Conservation (phyloP, 2,329 filamentous ascomycete species). For the Cladosporium sp. region DNA sequence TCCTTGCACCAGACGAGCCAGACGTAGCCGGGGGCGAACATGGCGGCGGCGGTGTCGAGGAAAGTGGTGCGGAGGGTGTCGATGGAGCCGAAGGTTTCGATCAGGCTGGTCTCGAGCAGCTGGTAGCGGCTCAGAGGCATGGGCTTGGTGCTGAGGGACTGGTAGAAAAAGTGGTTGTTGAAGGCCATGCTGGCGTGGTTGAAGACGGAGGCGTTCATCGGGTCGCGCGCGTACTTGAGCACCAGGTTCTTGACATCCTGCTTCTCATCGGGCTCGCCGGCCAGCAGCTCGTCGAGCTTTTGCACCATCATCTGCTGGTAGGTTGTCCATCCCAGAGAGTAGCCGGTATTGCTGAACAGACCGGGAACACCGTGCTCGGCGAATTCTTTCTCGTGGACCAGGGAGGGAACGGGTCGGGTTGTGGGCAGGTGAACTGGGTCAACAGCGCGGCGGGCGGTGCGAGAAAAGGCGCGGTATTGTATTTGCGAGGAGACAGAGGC, state of each 20-base stretch:
- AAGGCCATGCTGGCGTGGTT: slow-evolving; percentile 95
- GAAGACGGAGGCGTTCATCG: slow-evolving; percentile 73
- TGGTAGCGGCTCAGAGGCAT: slow-evolving; percentile 50
- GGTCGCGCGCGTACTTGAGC: slow-evolving; percentile 72
- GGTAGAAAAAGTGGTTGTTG: slow-evolving; percentile 86
- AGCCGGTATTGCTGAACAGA: slow-evolving; percentile 65
- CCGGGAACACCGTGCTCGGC: slow-evolving; percentile 57
- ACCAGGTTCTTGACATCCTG: slow-evolving; percentile 62
- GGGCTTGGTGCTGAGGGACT: slow-evolving; percentile 28
- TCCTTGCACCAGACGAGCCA: slow-evolving; percentile 67
- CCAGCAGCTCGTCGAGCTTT: slow-evolving; percentile 69
- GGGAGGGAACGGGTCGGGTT: slow-evolving; percentile 34
- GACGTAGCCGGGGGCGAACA: slow-evolving; percentile 97
- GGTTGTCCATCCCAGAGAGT: slow-evolving; percentile 72
- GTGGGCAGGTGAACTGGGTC: not conserved
- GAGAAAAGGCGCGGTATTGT: slow-evolving; percentile 33
- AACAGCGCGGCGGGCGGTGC: slow-evolving; percentile 25
- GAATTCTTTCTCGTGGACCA: slow-evolving; percentile 44
- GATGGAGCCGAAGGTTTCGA: slow-evolving; percentile 71
- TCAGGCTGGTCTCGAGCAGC: slow-evolving; percentile 55
- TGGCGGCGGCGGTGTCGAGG: slow-evolving; percentile 71
- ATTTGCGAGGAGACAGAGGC: slow-evolving; percentile 14
- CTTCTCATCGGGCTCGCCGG: slow-evolving; percentile 63
- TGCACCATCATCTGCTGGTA: slow-evolving; percentile 72
- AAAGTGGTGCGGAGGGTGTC: slow-evolving; percentile 78